Evolutionary conservation across 1,139 yeast genomes (phyloP), one percentile per base, ranked within the genome.

Genomic region (Diutina ranongensis): DNA sequence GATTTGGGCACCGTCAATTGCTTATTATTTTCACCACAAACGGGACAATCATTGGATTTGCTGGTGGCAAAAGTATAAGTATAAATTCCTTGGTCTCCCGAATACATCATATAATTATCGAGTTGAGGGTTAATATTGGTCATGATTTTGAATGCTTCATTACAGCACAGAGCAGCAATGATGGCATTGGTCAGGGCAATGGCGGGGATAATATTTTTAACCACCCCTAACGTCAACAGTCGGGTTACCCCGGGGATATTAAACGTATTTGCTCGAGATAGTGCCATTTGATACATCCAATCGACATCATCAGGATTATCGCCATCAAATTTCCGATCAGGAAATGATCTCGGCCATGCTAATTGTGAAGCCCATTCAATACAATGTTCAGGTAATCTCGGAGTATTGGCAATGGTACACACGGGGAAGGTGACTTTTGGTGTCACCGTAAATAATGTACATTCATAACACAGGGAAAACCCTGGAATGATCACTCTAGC

Each of bases 161-260:
- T 84, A 57, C 95, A 85, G 59, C 96, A 86, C 13, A 88, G 74
- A 0, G 95, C 96, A 2, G 97, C 96, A 40, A 92, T 78, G 33
- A 92, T 74, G 2, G 97, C 95, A 60, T 92, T 92, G 1, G 97
- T 89, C 1, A 95, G 83, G 1, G 97, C 95, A 47, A 89, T 85
- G 1, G 97, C 92, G 0, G 98, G 98, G 21, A 92, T 83, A 51
- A 92, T 88, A 55, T 83, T 83, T 61, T 92, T 92, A 45, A 88
- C 88, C 44, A 92, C 94, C 0, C 97, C 97, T 48, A 86, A 72
- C 0, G 95, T 81, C 46, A 84, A 69, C 46, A 72, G 67, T 50
- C 76, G 72, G 0, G 94, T 83, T 15, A 92, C 86, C 0, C 94
- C 92, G 12, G 65, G 67, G 44, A 92, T 92, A 4, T 74, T 72